Percentiles rank a stretch among this genome's conserved stretches.
Conservation (phyloP, 2,329 filamentous ascomycete species). For the Cladorrhinum sp. region DNA sequence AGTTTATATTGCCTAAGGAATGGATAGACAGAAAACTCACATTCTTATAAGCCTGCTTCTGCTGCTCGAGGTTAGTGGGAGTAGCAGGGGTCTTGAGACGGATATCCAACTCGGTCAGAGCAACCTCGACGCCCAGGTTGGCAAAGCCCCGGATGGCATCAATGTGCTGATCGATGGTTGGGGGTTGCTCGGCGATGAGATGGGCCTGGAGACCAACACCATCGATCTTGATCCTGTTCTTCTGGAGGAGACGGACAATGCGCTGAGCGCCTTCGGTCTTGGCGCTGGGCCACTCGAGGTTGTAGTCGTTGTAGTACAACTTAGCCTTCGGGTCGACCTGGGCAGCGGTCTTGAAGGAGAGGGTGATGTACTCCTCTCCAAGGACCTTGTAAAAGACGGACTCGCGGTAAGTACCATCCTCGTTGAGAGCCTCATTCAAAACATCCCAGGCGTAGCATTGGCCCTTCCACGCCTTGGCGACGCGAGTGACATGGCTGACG, state of each 20-base stretch:
- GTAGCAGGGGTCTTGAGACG: conserved; percentile 40
- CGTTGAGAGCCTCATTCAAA: conserved; percentile 56
- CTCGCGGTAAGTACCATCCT: conserved; percentile 49
- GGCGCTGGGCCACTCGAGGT: conserved; percentile 46
- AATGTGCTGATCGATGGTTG: conserved; percentile 43
- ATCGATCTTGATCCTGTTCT: conserved; percentile 48
- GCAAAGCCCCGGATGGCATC: conserved; percentile 49
- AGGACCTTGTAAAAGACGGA: conserved; percentile 50
- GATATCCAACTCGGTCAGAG: conserved; percentile 60
- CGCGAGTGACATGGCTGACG: conserved; percentile 50
- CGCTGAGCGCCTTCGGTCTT: conserved; percentile 44
- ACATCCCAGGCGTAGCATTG: conserved; percentile 57
- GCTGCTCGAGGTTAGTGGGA: conserved; percentile 40
- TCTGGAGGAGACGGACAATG: conserved; percentile 43
- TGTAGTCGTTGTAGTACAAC: conserved; percentile 61
- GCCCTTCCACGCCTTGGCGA: conserved; percentile 46
- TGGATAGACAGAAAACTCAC: conserved; percentile 10
- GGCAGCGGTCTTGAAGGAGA: conserved; percentile 51
- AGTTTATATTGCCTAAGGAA: not conserved
- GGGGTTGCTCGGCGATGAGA: conserved; percentile 50
- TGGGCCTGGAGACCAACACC: conserved; percentile 58
- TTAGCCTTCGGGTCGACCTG: conserved; percentile 48
- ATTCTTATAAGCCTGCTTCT: conserved; percentile 45
- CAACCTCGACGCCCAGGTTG: conserved; percentile 52
- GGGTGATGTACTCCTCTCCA: conserved; percentile 50